A percentile compares a stretch with the other conserved stretches of the same genome.
Conservation (phyloP, 2,329 filamentous ascomycete species). For the Curvularia verruculosa region DNA sequence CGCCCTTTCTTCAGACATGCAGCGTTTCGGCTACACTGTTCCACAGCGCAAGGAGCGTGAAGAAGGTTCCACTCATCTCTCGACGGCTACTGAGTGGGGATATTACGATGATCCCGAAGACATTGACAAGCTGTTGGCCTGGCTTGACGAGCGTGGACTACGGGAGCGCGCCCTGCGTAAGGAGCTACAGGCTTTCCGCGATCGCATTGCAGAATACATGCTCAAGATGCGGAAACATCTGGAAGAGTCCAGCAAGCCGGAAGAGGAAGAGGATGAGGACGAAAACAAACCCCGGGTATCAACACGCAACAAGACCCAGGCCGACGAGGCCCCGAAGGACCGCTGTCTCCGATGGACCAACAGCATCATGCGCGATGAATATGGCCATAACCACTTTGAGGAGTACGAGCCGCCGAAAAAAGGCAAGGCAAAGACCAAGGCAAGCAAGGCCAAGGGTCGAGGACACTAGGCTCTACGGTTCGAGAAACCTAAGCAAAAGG, state of each 20-base stretch:
- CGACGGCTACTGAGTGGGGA: constrained; percentile 82
- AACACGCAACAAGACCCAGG: constrained; percentile 67
- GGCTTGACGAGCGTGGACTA: constrained; percentile 85
- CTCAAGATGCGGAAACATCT: constrained; percentile 77
- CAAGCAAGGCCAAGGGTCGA: constrained; percentile 36
- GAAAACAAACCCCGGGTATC: constrained; percentile 62
- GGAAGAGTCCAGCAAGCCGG: constrained; percentile 57
- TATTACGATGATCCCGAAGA: constrained; percentile 83
- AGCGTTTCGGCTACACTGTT: constrained; percentile 80
- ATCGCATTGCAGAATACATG: constrained; percentile 81
- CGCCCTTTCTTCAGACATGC: constrained; percentile 75
- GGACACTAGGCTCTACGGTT: constrained; percentile 22
- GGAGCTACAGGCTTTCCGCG: constrained; percentile 77
- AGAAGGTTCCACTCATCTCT: constrained; percentile 81
- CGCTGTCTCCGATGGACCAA: constrained; percentile 72
- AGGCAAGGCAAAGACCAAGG: constrained; percentile 50
- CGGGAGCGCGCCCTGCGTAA: constrained; percentile 89
- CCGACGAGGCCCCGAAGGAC: constrained; percentile 58
- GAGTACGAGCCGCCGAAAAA: constrained; percentile 56
- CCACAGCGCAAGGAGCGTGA: constrained; percentile 83
- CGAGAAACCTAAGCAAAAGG: constrained; percentile 8
- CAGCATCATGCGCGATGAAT: constrained; percentile 62
- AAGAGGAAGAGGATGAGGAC: constrained; percentile 53
- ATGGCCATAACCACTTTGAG: constrained; percentile 67
- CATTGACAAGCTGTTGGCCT: constrained; percentile 78